These are phyloP conservation scores for Codiaeum variegatum DNA, from an alignment of 441 rosid species.

Conservation along the genomic window DNA sequence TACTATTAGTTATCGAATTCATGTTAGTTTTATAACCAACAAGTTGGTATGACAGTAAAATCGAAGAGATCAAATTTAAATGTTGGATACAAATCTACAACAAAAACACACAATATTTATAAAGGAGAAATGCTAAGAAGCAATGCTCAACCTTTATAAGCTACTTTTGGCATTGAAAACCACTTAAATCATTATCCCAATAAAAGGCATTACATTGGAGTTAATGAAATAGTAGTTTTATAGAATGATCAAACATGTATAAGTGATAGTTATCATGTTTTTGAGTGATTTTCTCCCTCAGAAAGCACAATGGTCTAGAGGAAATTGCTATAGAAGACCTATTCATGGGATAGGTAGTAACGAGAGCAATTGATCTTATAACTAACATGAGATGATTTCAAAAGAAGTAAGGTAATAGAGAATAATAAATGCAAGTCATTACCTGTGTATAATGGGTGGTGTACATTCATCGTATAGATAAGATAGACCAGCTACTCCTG, in stretches of 20 bases:
- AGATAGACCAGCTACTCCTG: conserved; percentile 79
- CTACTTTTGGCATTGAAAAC: neutral
- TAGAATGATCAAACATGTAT: neutral
- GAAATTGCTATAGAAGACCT: neutral
- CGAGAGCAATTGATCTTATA: neutral
- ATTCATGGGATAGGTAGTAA: neutral
- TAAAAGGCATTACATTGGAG: neutral
- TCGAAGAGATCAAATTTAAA: neutral
- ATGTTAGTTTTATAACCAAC: neutral
- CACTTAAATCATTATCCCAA: neutral
- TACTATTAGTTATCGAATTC: neutral
- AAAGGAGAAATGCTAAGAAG: neutral
- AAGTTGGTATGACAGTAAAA: neutral
- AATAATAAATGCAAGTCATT: conserved; percentile 10
- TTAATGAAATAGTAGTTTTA: neutral
- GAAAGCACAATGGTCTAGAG: neutral
- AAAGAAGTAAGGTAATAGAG: conserved; percentile 10
- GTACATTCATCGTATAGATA: conserved; percentile 85
- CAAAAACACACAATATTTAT: neutral
- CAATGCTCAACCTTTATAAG: neutral
- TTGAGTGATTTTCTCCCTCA: neutral
- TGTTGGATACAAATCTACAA: neutral
- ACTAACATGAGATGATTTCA: neutral
- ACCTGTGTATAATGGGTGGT: conserved; percentile 98
- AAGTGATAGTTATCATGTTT: no score